A percentile compares a stretch with the other conserved stretches of the same genome.
phyloP scores from a whole-genome alignment of 1,284 basidiomycete species.

The Naganishia albida region DNA sequence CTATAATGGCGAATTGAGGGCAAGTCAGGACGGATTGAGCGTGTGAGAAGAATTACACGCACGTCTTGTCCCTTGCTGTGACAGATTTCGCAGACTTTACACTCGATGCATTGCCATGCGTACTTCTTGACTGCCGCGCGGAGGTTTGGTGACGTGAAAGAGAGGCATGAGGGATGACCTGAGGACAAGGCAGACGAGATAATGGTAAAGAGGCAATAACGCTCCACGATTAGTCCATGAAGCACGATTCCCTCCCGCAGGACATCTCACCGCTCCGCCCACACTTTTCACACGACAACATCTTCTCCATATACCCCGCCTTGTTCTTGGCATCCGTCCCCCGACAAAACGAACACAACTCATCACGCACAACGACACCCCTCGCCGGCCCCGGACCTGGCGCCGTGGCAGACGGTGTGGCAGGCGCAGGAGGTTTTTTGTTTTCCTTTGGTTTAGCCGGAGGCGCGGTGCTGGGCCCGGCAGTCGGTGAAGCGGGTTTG shows the following conservation, averaged over 20 bases:
- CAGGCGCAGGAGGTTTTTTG: not conserved
- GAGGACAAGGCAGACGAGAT: not conserved
- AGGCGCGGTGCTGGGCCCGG: not conserved
- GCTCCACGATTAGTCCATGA: not conserved
- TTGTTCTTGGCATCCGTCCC: slow-evolving; percentile 28
- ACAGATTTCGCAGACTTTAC: slow-evolving; percentile 91
- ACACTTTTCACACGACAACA: slow-evolving; percentile 34
- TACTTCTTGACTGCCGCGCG: slow-evolving; percentile 65
- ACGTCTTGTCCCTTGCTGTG: slow-evolving; percentile 84
- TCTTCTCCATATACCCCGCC: slow-evolving; percentile 21
- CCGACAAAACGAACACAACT: slow-evolving; percentile 44
- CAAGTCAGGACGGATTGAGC: not conserved
- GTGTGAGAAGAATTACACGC: slow-evolving; percentile 52
- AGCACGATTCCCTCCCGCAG: not conserved
- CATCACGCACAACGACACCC: slow-evolving; percentile 34
- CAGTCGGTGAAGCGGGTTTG: not conserved
- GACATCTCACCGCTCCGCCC: slow-evolving; percentile 31
- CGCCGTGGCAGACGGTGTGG: not conserved
- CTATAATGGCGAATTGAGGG: slow-evolving; percentile 54
- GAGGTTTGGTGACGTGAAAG: slow-evolving; percentile 56
- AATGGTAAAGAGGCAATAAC: too few species aligned
- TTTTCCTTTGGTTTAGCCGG: not conserved
- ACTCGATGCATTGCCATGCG: slow-evolving; percentile 86
- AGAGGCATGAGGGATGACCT: slow-evolving; percentile 80
- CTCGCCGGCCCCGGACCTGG: not conserved